phyloP scores from a whole-genome alignment of 2,329 filamentous ascomycete species.

The Metarhizium rileyi region DNA sequence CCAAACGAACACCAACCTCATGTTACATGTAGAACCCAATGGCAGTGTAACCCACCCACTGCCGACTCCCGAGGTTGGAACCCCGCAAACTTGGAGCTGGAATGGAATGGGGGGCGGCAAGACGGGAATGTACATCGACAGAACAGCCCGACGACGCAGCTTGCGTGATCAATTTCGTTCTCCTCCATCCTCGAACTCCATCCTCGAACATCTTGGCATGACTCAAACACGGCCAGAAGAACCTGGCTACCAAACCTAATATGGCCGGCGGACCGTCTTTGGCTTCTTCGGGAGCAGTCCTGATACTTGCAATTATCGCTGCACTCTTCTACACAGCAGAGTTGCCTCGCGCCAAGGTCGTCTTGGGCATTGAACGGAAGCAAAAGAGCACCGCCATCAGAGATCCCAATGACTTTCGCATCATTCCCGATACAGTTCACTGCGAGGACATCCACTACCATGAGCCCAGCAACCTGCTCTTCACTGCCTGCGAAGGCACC shows the following conservation, averaged over 20 bases:
- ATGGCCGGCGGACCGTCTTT: neutral
- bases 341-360: slow-evolving; percentile 3
- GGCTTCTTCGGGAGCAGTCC: neutral
- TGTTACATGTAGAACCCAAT: too few relatives aligned
- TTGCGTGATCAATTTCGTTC: too few relatives aligned
- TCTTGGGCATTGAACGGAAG: slow-evolving; percentile 20
- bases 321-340: slow-evolving; percentile 5
- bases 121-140: too few relatives aligned
- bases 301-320: neutral
- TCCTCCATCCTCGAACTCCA: too few relatives aligned
- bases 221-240: too few relatives aligned
- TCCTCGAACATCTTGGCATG: too few relatives aligned
- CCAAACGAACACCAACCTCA: too few relatives aligned
- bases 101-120: too few relatives aligned
- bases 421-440: slow-evolving; percentile 41
- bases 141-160: too few relatives aligned
- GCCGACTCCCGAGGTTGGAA: too few relatives aligned
- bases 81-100: too few relatives aligned
- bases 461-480: slow-evolving; percentile 35
- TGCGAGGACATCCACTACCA: slow-evolving; percentile 55
- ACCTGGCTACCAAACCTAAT: neutral
- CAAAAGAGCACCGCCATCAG: slow-evolving; percentile 12
- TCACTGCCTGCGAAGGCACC: slow-evolving; percentile 45
- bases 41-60: too few relatives aligned
- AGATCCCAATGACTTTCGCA: slow-evolving; percentile 21